Evolutionary conservation across 257 asterid species (phyloP), one percentile per base, ranked within the genome.

Genomic region (Coffea eugenioides): DNA sequence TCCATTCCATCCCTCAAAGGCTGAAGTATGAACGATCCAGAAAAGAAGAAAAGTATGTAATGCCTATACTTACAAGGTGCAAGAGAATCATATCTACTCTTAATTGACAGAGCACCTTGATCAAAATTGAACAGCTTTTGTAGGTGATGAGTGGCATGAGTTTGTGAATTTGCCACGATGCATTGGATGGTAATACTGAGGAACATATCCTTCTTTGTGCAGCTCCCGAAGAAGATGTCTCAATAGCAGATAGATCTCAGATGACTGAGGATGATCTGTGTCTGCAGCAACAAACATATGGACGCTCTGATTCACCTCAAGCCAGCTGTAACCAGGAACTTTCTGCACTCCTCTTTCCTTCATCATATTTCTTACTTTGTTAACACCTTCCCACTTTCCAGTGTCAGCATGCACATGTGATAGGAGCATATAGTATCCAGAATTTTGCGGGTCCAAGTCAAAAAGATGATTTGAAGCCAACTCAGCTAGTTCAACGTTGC

Each of bases 221-320:
- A 92, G 78, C 89, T 93, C 98, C 83, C 75, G 61, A 54, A 90
- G 84, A 87, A 93, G 97, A 82, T 69, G 83, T 48, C 86, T 84
- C 79, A 92, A 79, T 80, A 87, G 5, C 39, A 71, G 46, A 86
- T 92, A 90, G 52, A 95, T 92, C 71, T 86, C 84, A 82, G 79
- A 80, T 71, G 93, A 85, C 82, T 82, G 79, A 0, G 92, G 97
- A 80, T 95, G 99, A 84, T 73, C 79, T 69, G 87, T 82, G 81
- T 92, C 99, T 36, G 94, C 91, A 84, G 98, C 97, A 20, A 77
- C 89, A 87, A 95, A 93, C 85, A 87, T 86, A 84, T 95, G 96
- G 48, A 86, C 89, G 39, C 59, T 79, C 76, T 85, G 89, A 77
- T 93, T 83, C 59, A 90, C 87, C 85, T 93, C 94, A 73, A 90